Evolutionary conservation across 2,329 filamentous ascomycete genomes (phyloP).

Genomic region (Rhynchosporium graminicola): DNA sequence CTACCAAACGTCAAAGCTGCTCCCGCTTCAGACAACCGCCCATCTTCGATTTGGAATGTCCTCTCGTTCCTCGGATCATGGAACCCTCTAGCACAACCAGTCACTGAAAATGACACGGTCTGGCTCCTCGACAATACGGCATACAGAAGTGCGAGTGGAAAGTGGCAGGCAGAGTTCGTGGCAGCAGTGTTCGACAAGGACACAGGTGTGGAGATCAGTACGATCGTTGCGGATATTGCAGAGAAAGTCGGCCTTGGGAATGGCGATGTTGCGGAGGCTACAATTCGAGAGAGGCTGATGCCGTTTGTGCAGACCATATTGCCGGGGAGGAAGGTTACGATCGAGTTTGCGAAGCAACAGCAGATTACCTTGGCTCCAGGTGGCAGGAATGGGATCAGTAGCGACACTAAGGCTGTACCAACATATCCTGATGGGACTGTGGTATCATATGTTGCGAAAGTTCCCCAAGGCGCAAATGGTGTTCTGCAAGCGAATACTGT

Average conservation of each 20-base stretch:
- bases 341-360: conserved; percentile 53
- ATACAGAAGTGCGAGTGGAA: conserved; percentile 55
- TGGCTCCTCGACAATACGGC: conserved; percentile 94
- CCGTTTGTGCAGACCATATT: conserved; percentile 79
- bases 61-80: conserved; percentile 52
- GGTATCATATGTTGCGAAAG: conserved; percentile 49
- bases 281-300: conserved; percentile 66
- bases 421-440: conserved; percentile 49
- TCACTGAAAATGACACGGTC: conserved; percentile 66
- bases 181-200: conserved; percentile 77
- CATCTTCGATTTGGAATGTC: conserved; percentile 40
- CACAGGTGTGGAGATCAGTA: conserved; percentile 65
- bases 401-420: conserved; percentile 58
- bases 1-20: conserved; percentile 44
- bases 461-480: conserved; percentile 55
- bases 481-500: conserved; percentile 67
- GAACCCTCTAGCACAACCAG: conserved; percentile 60
- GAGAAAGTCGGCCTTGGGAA: conserved; percentile 64
- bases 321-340: conserved; percentile 67
- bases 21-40: conserved; percentile 34
- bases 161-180: conserved; percentile 82
- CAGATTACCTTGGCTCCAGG: conserved; percentile 66
- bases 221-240: conserved; percentile 69
- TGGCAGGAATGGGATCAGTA: conserved; percentile 70
- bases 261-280: conserved; percentile 58